Base-by-base conservation (phyloP, 2,329 filamentous ascomycete genomes). In the Aspergillus pseudotamarii region DNA sequence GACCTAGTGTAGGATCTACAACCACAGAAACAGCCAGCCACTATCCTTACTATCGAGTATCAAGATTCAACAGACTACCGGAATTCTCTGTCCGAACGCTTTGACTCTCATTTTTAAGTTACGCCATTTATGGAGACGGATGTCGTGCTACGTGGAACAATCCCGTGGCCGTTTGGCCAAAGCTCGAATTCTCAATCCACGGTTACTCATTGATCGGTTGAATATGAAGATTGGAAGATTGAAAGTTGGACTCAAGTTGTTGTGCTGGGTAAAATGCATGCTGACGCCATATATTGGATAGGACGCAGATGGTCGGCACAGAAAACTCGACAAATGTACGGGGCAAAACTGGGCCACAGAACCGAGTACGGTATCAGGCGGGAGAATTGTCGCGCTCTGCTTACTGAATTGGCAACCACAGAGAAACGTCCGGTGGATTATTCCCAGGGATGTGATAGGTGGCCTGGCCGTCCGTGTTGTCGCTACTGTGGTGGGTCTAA, bases 361-460 rank as follows among this genome's bases (percentile, higher is more conserved):
- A 4, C 32, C 51, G 9, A 16, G 11, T 23, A 30, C 32, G 32
- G 32, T 16, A 23, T 51, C 30, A 14, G 5, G 11, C 30, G 32
- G 32, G 32, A 26, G 51, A 55, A 55, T 55, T 55, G 10, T 55
- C 51, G 21, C 51, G 9, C 26, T 16, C 3, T n/a, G 8, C 21
- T 55, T 23, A 38, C 51, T 55, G 34, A 41, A 38, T 28, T 55
- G 51, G 51, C n/a, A 55, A 6, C 23, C 21, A 26, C 32, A 6
- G 8, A 55, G 32, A 38, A 55, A 55, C 51, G n/a, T 55, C 51
- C 32, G n/a, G 51, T 55, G 51, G 51, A 55, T 55, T 38, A 55
- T 26, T 55, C 32, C 51, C 51, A 36, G 10, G 51, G 51, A 55
- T 55, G 21, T 55, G 51, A 55, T 55, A 55, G 51, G 51, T 26